Base-by-base conservation (phyloP, 805 yeast genomes). In the Millerozyma acaciae region DNA sequence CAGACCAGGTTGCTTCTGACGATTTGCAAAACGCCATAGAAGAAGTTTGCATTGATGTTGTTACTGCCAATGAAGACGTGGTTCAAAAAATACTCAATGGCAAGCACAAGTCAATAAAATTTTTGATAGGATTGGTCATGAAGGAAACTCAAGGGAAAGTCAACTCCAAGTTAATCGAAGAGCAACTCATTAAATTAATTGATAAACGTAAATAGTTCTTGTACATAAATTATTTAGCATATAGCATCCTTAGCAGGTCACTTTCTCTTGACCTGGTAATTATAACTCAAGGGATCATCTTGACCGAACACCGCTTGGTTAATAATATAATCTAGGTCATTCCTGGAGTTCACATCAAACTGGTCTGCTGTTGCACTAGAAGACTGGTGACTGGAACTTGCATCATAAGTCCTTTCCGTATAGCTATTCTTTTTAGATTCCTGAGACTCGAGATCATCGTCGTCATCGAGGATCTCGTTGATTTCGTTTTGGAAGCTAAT, bases 71-170 rank as follows among this genome's bases (percentile, higher is more conserved):
- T 44, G 66, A 65, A 0, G 75, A 73, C 12, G 73, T 81, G 12
- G 84, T 84, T 3, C 57, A 64, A 13, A 75, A 74, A 32, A 69
- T 87, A 17, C 52, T 53, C 15, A 47, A 60, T 0, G 89, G 88
- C 2, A 78, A 79, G 34, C 76, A 75, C 42, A 75, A 73, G 21
- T 76, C 88, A 8, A 47, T 90, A n/a, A 84, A 87, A 47, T 85
- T 67, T 48, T 63, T 93, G 35, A 71, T 93, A 3, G 97, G 97
- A 1, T 76, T 75, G 50, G 94, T 87, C 13, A 86, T 93, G 95
- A 76, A 78, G 47, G 62, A 70, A 35, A 75, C 86, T 2, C 83
- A 79, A 44, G 97, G 97, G 3, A 71, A 62, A 38, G 62, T 73
- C 17, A 56, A 42, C 42, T 70, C 71, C 9, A 55, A 41, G 29